A percentile compares a stretch with the other conserved stretches of the same genome.
Evolutionary conservation across 108 stramenopile genomes (phyloP).

Genomic region (Cyclotella choctawhatcheeana): DNA sequence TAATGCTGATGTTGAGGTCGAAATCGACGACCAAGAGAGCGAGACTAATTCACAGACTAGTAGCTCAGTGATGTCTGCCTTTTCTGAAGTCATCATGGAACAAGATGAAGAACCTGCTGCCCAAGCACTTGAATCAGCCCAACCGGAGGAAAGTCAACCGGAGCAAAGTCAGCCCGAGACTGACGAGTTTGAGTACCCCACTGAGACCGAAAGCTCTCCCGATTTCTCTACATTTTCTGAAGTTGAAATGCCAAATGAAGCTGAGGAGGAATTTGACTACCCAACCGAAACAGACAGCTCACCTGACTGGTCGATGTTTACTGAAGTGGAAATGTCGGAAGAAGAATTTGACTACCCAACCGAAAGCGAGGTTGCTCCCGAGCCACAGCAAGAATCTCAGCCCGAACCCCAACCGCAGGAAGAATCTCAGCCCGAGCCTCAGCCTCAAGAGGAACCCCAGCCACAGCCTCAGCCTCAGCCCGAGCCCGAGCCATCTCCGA

Average conservation of each 20-base stretch:
- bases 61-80: background rate
- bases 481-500: constrained; percentile 7
- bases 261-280: background rate
- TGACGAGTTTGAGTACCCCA: background rate
- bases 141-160: background rate
- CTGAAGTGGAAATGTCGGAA: constrained; percentile 6
- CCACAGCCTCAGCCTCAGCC: constrained; percentile 11
- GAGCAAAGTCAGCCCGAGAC: background rate
- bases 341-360: constrained; percentile 21
- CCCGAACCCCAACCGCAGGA: constrained; percentile 24
- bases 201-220: too few species aligned
- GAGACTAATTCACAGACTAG: background rate
- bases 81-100: background rate
- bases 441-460: constrained; percentile 19
- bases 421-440: constrained; percentile 12
- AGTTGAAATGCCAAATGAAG: constrained; percentile 10
- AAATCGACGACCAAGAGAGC: background rate
- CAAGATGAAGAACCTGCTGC: too few species aligned
- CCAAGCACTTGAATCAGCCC: too few species aligned
- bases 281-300: background rate
- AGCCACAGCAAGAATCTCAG: background rate
- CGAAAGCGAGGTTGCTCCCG: background rate
- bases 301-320: background rate
- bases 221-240: background rate
- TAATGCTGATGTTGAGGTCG: background rate